Percentiles rank a stretch among this genome's conserved stretches.
Conservation (phyloP, 306 rosid genomes). For the Macrotyloma uniflorum region DNA sequence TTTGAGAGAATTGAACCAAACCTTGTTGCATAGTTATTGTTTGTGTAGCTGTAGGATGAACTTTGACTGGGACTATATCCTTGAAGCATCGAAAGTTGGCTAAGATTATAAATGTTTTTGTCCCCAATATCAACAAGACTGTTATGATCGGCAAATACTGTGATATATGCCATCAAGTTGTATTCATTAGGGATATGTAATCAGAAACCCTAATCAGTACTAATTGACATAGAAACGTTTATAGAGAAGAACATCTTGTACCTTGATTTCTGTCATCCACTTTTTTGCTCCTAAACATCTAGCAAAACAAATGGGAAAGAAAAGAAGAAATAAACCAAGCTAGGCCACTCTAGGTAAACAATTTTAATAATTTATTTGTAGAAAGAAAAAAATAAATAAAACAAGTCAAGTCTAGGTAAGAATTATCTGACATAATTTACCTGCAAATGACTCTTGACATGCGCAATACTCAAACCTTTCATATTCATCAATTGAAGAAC, state of each 20-base stretch:
- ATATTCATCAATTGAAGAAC: constrained; percentile 91
- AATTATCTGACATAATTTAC: constrained; percentile 41
- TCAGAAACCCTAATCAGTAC: constrained; percentile 36
- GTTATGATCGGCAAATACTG: constrained; percentile 53
- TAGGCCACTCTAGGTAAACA: not conserved
- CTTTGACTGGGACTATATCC: constrained; percentile 53
- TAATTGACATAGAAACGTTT: not conserved
- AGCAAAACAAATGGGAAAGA: not conserved
- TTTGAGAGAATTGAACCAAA: not conserved
- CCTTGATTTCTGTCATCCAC: constrained; percentile 69
- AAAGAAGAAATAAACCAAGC: not conserved
- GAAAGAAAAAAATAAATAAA: not conserved
- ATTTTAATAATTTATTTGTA: not conserved
- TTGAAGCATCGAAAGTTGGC: constrained; percentile 83
- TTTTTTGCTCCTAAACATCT: constrained; percentile 93
- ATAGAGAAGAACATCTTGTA: constrained; percentile 16
- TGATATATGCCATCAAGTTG: constrained; percentile 10
- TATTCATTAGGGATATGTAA: not conserved
- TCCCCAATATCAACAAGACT: constrained; percentile 62
- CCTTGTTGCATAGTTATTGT: not conserved
- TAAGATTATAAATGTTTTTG: constrained; percentile 65
- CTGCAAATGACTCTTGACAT: constrained; percentile 95
- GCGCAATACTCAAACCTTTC: constrained; percentile 75
- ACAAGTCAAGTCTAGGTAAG: not conserved
- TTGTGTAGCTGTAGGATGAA: constrained; percentile 52